Conservation (phyloP, 176 grass and related monocot species). For the Carex myosuroides region DNA sequence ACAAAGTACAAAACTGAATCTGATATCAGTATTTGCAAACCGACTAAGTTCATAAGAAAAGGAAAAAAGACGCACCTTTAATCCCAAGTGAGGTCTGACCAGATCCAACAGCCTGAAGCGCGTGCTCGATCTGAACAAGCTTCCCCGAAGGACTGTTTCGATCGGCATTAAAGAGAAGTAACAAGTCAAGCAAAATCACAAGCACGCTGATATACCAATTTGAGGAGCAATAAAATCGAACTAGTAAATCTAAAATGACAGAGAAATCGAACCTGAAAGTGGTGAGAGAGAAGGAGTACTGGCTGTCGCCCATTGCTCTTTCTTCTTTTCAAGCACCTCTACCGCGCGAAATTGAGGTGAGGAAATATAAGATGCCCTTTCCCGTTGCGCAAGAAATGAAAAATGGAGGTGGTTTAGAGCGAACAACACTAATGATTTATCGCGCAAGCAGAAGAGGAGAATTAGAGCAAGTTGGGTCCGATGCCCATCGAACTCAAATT, state of each 20-base stretch:
- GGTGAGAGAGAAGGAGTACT: slow-evolving; percentile 98
- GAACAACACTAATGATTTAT: neutral
- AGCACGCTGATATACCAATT: neutral
- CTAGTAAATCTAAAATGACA: neutral
- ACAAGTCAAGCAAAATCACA: neutral
- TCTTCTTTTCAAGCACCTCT: neutral
- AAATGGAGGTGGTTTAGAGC: neutral
- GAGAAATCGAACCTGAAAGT: slow-evolving; percentile 60
- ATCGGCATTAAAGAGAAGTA: slow-evolving; percentile 13
- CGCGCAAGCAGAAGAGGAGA: neutral
- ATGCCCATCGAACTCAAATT: too few relatives aligned
- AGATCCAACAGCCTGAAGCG: slow-evolving; percentile 83
- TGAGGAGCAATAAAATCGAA: neutral
- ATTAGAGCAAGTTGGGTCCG: too few relatives aligned
- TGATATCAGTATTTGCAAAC: neutral
- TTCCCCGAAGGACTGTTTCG: slow-evolving; percentile 78
- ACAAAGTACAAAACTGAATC: neutral
- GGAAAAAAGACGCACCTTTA: slow-evolving; percentile 52
- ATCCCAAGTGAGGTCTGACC: slow-evolving; percentile 98
- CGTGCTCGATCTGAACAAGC: slow-evolving; percentile 96
- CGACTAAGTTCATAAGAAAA: neutral
- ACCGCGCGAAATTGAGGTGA: neutral
- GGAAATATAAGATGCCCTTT: neutral
- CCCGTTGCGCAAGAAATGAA: slow-evolving; percentile 12
- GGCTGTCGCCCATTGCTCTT: slow-evolving; percentile 67